Evolutionary conservation across 495 filamentous ascomycete species (phyloP).

Genomic region (Lophium mytilinum): DNA sequence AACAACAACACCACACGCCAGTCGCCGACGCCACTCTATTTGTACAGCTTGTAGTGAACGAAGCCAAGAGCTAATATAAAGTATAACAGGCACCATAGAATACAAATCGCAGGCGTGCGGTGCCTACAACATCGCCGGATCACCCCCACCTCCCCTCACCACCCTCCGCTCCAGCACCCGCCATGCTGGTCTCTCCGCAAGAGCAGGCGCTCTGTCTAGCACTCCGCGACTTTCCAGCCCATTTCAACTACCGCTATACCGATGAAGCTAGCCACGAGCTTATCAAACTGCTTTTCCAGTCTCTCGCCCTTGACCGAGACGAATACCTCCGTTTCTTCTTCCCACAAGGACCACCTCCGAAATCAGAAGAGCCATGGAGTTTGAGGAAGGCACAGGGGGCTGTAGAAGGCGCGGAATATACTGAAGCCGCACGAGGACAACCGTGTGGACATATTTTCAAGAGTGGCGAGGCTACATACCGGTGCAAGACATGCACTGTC

Average conservation of each 20-base stretch:
- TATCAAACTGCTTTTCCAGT: slow-evolving; percentile 72
- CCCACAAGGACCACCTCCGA: slow-evolving; percentile 56
- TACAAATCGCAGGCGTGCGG: neutral
- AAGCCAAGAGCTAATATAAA: neutral
- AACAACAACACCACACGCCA: no score
- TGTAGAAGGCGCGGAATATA: slow-evolving; percentile 89
- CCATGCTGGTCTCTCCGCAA: slow-evolving; percentile 52
- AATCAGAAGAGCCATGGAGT: slow-evolving; percentile 52
- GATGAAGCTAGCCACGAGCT: slow-evolving; percentile 60
- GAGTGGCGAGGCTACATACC: slow-evolving; percentile 82
- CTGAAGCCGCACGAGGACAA: slow-evolving; percentile 81
- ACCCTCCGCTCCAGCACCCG: neutral
- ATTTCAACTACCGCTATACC: slow-evolving; percentile 64
- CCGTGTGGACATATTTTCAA: slow-evolving; percentile 97
- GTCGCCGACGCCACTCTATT: no score
- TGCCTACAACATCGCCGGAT: no score
- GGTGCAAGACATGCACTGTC: slow-evolving; percentile 85
- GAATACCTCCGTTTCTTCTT: slow-evolving; percentile 73
- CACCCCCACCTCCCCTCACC: neutral
- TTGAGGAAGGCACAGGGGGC: slow-evolving; percentile 83
- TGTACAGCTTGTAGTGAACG: neutral
- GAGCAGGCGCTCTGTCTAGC: slow-evolving; percentile 70
- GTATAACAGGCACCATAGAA: neutral
- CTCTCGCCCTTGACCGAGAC: slow-evolving; percentile 62
- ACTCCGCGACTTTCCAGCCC: slow-evolving; percentile 61